Evolutionary conservation across 345 rosid species (phyloP).

Genomic region (Leavenworthia alabamica): DNA sequence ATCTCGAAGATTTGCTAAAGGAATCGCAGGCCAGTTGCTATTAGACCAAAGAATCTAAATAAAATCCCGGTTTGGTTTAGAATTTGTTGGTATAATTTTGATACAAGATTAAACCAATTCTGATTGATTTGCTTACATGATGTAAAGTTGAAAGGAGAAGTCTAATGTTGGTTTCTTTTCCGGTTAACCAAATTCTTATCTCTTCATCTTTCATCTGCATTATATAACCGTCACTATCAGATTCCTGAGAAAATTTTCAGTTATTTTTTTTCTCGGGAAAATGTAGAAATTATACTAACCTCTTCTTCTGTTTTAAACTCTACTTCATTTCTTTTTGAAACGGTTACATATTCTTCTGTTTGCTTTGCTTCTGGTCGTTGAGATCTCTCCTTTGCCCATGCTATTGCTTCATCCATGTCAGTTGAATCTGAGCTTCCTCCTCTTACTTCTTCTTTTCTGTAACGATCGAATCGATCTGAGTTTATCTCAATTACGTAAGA

Average conservation of each 20-base stretch:
- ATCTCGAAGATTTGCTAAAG: constrained; percentile 52
- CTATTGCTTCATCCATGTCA: constrained; percentile 35
- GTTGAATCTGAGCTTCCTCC: constrained; percentile 31
- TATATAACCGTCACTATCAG: constrained; percentile 6
- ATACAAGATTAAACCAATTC: too few species aligned
- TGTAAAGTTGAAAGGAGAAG: constrained; percentile 74
- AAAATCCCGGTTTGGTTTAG: not conserved
- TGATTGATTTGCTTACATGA: constrained; percentile 61
- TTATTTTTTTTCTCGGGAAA: not conserved
- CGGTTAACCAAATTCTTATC: constrained; percentile 59
- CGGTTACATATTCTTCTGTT: constrained; percentile 32
- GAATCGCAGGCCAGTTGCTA: constrained; percentile 63
- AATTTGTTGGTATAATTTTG: too few species aligned
- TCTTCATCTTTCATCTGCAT: constrained; percentile 62
- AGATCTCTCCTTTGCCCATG: constrained; percentile 37
- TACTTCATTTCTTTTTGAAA: constrained; percentile 21
- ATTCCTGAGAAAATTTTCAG: not conserved
- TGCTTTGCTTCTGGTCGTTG: constrained; percentile 33
- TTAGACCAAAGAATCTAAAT: constrained; percentile 67
- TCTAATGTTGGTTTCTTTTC: constrained; percentile 67
- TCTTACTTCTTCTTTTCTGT: constrained; percentile 55
- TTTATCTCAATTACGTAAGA: constrained; percentile 86
- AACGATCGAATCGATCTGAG: constrained; percentile 53
- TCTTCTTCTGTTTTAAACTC: constrained; percentile 40
- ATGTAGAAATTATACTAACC: constrained; percentile 14